phyloP scores from a whole-genome alignment of 306 rosid species.

The Begonia fuchsioides region DNA sequence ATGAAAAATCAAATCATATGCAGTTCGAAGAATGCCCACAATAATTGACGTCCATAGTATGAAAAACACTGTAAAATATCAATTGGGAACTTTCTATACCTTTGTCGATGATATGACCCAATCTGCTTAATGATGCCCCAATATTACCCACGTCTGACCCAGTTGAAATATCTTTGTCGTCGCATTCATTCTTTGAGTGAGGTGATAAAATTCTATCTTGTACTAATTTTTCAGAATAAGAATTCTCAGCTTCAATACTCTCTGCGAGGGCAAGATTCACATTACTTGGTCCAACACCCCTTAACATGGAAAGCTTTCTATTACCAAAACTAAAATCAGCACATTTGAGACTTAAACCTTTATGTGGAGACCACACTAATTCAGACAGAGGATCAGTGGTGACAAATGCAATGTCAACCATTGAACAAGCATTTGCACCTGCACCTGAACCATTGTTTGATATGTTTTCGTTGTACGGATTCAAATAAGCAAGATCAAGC shows the following conservation, averaged over 20 bases:
- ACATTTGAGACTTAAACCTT: conserved; percentile 51
- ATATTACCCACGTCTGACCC: too few relatives aligned
- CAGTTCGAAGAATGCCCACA: too few relatives aligned
- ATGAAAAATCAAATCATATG: too few relatives aligned
- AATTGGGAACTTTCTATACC: too few relatives aligned
- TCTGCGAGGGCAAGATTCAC: conserved; percentile 36
- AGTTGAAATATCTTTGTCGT: too few relatives aligned
- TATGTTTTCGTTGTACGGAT: conserved; percentile 18
- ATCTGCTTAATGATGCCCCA: too few relatives aligned
- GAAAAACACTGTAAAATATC: too few relatives aligned
- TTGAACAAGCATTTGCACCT: conserved; percentile 93
- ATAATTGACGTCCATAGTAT: too few relatives aligned
- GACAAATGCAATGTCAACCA: conserved; percentile 29
- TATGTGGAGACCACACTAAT: conserved; percentile 79
- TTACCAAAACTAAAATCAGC: conserved; percentile 34
- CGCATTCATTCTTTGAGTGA: conserved; percentile 10
- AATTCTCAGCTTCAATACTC: conserved; percentile 18
- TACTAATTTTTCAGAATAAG: conserved; percentile 2
- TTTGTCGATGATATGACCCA: too few relatives aligned
- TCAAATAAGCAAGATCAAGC: conserved; percentile 6
- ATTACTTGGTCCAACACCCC: conserved; percentile 40
- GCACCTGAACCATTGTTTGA: conserved; percentile 48
- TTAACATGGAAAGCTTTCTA: conserved; percentile 20
- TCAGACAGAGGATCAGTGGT: conserved; percentile 56
- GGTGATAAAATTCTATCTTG: conserved; percentile 3